Conservation (phyloP, 305 asterid species). For the Fraxinus xanthoxyloides region DNA sequence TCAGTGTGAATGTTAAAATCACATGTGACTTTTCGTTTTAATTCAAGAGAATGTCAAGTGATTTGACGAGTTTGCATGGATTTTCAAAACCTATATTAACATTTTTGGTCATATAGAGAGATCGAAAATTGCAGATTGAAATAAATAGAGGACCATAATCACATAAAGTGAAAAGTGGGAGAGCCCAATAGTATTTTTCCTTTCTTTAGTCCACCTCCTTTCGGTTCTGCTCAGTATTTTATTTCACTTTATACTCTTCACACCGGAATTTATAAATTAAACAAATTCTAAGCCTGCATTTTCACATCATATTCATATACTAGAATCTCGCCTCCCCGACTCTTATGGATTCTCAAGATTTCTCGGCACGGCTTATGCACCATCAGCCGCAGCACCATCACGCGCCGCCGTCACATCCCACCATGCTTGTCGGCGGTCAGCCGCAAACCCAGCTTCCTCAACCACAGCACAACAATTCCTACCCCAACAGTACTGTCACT, state of each 20-base stretch:
- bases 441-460: conserved; percentile 36
- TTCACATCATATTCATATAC: neutral
- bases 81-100: neutral
- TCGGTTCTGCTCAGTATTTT: neutral
- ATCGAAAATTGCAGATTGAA: neutral
- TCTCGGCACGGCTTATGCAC: conserved; percentile 47
- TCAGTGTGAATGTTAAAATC: neutral
- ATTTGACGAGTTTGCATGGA: neutral
- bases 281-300: neutral
- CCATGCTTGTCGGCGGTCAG: conserved; percentile 26
- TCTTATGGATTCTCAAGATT: conserved; percentile 56
- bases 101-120: neutral
- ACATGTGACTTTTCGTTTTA: neutral
- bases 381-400: conserved; percentile 30
- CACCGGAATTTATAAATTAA: neutral
- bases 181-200: neutral
- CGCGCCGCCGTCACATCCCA: conserved; percentile 9
- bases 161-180: neutral
- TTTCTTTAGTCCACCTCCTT: neutral
- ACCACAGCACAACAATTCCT: conserved; percentile 3
- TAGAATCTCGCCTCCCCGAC: conserved; percentile 6
- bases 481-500: conserved; percentile 16
- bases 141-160: neutral
- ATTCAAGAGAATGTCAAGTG: neutral
- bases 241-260: neutral